Conservation (phyloP, 2,329 filamentous ascomycete genomes). For the Neonectria punicea region DNA sequence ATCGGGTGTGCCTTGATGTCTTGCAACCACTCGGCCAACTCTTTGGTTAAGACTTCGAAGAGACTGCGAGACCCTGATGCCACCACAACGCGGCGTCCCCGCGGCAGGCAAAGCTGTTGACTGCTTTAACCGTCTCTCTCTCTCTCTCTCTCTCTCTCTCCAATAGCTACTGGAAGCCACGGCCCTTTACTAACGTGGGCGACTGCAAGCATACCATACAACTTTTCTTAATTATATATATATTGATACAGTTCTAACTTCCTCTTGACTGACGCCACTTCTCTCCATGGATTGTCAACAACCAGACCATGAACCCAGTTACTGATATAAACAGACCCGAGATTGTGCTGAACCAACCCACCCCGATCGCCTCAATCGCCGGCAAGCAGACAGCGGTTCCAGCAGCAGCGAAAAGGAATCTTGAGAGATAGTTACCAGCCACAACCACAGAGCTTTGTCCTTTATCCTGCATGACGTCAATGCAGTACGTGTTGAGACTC, state of each 20-base stretch:
- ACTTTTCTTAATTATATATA: neutral
- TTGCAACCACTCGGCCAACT: neutral
- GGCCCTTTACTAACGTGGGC: too few relatives aligned
- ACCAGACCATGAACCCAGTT: slow-evolving; percentile 28
- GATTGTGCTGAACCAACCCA: slow-evolving; percentile 81
- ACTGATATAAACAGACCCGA: slow-evolving; percentile 32
- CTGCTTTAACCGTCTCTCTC: too few relatives aligned
- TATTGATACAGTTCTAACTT: neutral
- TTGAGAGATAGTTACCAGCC: slow-evolving; percentile 78
- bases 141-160: too few relatives aligned
- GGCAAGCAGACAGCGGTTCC: slow-evolving; percentile 76
- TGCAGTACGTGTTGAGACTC: slow-evolving; percentile 75
- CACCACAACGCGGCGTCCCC: too few relatives aligned
- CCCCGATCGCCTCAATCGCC: slow-evolving; percentile 74
- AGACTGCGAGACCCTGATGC: neutral
- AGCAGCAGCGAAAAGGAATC: slow-evolving; percentile 77
- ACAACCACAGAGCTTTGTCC: slow-evolving; percentile 73
- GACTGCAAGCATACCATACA: too few relatives aligned
- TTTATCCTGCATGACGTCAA: slow-evolving; percentile 74
- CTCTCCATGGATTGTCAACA: slow-evolving; percentile 29
- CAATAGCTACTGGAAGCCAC: too few relatives aligned
- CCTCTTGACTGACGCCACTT: slow-evolving; percentile 27
- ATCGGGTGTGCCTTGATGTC: too few relatives aligned
- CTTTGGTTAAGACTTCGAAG: neutral
- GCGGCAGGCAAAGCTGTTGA: too few relatives aligned